Percentiles rank a stretch among this genome's conserved stretches.
These are phyloP conservation scores for Saturnispora sekii DNA, from an alignment of 805 yeast genomes.

Conservation along the genomic window DNA sequence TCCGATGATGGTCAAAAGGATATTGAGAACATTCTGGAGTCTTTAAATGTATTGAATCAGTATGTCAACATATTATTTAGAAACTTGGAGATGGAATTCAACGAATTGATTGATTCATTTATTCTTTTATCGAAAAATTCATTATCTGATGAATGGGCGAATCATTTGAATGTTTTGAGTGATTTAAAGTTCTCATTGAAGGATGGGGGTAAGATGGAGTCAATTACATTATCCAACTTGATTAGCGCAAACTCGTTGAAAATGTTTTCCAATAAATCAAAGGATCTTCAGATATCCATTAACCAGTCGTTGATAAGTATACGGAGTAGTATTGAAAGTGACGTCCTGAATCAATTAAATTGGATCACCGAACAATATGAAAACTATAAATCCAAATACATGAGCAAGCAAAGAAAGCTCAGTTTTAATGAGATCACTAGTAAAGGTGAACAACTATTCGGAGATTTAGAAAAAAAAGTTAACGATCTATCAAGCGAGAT, in stretches of 20 bases:
- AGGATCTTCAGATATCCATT: conserved; percentile 13
- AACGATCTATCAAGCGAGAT: conserved; percentile 15
- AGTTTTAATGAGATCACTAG: conserved; percentile 12
- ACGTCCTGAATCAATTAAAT: conserved; percentile 28
- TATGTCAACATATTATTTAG: conserved; percentile 38
- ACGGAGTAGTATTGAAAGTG: conserved; percentile 28
- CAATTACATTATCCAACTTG: conserved; percentile 25
- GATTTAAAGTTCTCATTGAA: conserved; percentile 20
- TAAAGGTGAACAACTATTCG: conserved; percentile 17
- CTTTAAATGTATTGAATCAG: conserved; percentile 41
- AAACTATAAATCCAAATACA: conserved; percentile 29
- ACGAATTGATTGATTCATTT: conserved; percentile 26
- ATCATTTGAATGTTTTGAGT: conserved; percentile 23
- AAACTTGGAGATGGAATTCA: conserved; percentile 32
- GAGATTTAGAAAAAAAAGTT: conserved; percentile 19
- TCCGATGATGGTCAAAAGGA: conserved; percentile 18
- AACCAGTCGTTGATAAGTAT: conserved; percentile 22
- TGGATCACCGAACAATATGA: conserved; percentile 34
- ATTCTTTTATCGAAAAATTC: conserved; percentile 33
- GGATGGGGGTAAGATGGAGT: conserved; percentile 11
- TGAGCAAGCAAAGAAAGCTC: conserved; percentile 12
- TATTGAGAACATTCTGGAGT: conserved; percentile 37
- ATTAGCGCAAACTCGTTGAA: conserved; percentile 26
- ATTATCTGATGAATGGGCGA: conserved; percentile 34
- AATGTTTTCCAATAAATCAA: conserved; percentile 25